Conservation (phyloP, 2,329 filamentous ascomycete genomes). For the Ascochyta koolunga region DNA sequence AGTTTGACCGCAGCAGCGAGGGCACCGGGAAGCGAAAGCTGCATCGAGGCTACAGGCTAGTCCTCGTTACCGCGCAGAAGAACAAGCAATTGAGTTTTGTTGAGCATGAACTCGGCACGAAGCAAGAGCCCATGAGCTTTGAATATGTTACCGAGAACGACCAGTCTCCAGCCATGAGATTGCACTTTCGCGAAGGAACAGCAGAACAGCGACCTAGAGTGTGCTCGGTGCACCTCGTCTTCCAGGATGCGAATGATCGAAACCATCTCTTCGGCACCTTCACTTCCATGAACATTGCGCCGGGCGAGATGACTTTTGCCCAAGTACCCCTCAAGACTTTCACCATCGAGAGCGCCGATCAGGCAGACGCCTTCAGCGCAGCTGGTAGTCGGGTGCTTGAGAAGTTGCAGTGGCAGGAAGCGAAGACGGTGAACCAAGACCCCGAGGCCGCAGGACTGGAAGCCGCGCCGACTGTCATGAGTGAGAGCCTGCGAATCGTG, state of each 20-base stretch:
- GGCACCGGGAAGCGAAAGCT: slow-evolving; percentile 73
- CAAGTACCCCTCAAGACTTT: slow-evolving; percentile 72
- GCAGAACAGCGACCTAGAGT: slow-evolving; percentile 53
- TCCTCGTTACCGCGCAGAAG: slow-evolving; percentile 76
- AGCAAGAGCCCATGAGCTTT: slow-evolving; percentile 74
- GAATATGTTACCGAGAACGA: slow-evolving; percentile 66
- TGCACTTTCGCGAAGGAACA: slow-evolving; percentile 68
- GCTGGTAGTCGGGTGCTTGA: slow-evolving; percentile 50
- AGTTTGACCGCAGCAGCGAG: slow-evolving; percentile 68
- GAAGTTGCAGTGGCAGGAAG: slow-evolving; percentile 66
- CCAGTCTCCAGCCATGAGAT: slow-evolving; percentile 70
- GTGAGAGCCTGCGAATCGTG: slow-evolving; percentile 76
- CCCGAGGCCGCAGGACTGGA: slow-evolving; percentile 61
- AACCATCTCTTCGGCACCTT: slow-evolving; percentile 74
- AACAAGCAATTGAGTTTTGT: slow-evolving; percentile 80
- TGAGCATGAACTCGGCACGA: slow-evolving; percentile 68
- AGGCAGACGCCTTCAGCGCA: slow-evolving; percentile 53
- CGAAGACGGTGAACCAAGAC: slow-evolving; percentile 75
- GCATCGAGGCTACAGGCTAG: slow-evolving; percentile 80
- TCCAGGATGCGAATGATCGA: slow-evolving; percentile 74
- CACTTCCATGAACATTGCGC: slow-evolving; percentile 71
- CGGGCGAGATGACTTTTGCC: slow-evolving; percentile 72
- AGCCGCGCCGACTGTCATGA: slow-evolving; percentile 71
- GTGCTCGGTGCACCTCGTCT: slow-evolving; percentile 77
- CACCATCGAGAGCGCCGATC: slow-evolving; percentile 64